These are phyloP conservation scores for Naematelia encephala DNA, from an alignment of 768 basidiomycete genomes.

Conservation along the genomic window DNA sequence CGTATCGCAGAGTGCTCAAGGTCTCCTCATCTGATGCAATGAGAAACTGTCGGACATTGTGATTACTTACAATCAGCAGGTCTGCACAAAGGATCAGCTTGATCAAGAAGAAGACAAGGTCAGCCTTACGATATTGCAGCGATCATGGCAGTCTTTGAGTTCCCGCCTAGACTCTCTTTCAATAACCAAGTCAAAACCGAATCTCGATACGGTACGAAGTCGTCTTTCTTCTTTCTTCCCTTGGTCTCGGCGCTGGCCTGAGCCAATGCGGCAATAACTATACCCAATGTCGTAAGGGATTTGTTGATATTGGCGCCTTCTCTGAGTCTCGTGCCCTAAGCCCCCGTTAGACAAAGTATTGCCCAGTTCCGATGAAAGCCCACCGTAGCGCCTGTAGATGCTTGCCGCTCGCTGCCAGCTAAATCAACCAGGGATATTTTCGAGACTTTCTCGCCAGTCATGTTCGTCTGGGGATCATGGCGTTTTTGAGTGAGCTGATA, in stretches of 20 bases:
- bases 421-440: conserved; percentile 96
- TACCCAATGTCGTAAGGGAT: conserved; percentile 93
- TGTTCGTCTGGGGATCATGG: conserved; percentile 74
- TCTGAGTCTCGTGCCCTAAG: conserved; percentile 76
- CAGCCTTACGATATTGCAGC: conserved; percentile 72
- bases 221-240: conserved; percentile 71
- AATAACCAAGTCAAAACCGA: conserved; percentile 97
- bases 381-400: conserved; percentile 89
- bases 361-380: neutral
- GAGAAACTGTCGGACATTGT: no score
- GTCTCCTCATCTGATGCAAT: conserved; percentile 90
- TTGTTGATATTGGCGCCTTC: conserved; percentile 99
- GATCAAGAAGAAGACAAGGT: neutral
- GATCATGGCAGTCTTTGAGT: conserved; percentile 87
- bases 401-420: conserved; percentile 93
- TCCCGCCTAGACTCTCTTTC: conserved; percentile 88
- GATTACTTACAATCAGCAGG: conserved; percentile 70
- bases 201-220: conserved; percentile 96
- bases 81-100: conserved; percentile 6
- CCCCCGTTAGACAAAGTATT: neutral
- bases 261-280: conserved; percentile 91
- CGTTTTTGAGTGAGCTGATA: conserved; percentile 80
- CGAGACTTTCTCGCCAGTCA: conserved; percentile 98
- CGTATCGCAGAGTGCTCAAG: conserved; percentile 87
- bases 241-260: conserved; percentile 61